A percentile compares a stretch with the other conserved stretches of the same genome.
phyloP scores from a whole-genome alignment of 345 rosid genomes.

The Isatis tinctoria region DNA sequence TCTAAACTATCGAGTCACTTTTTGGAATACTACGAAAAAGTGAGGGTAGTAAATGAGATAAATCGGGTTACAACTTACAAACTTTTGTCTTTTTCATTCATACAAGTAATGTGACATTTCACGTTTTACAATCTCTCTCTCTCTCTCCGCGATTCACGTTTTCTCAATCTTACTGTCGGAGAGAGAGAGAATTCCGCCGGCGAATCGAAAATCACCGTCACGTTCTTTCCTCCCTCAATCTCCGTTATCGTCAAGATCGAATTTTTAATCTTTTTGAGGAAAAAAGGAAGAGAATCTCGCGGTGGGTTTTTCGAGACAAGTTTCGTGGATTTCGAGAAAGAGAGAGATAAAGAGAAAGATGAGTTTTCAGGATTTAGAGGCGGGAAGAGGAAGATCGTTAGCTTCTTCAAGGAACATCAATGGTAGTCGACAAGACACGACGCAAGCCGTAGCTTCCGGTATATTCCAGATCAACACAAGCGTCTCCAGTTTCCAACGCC shows the following conservation, averaged over 20 bases:
- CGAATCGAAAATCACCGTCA: neutral
- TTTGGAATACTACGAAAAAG: conserved; percentile 3
- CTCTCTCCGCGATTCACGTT: conserved; percentile 26
- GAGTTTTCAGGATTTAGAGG: conserved; percentile 97
- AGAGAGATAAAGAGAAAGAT: conserved; percentile 25
- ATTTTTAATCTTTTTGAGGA: neutral
- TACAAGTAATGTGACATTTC: conserved; percentile 26
- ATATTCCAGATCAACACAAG: conserved; percentile 90
- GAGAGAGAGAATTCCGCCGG: conserved; percentile 5
- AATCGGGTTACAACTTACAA: no score
- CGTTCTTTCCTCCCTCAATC: neutral
- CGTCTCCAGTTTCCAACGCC: conserved; percentile 81
- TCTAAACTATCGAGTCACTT: conserved; percentile 10
- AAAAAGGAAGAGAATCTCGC: neutral
- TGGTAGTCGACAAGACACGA: conserved; percentile 59
- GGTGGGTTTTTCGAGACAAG: conserved; percentile 24
- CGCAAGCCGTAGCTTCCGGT: conserved; percentile 90
- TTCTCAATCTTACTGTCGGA: conserved; percentile 1
- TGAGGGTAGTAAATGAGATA: neutral
- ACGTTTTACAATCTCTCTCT: conserved; percentile 3
- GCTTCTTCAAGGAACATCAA: conserved; percentile 45
- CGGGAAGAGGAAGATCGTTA: conserved; percentile 49
- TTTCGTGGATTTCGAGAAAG: neutral
- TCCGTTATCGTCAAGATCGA: neutral
- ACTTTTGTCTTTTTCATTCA: no score